phyloP scores from a whole-genome alignment of 1,139 yeast genomes.

The Magnusiomyces paraingens region DNA sequence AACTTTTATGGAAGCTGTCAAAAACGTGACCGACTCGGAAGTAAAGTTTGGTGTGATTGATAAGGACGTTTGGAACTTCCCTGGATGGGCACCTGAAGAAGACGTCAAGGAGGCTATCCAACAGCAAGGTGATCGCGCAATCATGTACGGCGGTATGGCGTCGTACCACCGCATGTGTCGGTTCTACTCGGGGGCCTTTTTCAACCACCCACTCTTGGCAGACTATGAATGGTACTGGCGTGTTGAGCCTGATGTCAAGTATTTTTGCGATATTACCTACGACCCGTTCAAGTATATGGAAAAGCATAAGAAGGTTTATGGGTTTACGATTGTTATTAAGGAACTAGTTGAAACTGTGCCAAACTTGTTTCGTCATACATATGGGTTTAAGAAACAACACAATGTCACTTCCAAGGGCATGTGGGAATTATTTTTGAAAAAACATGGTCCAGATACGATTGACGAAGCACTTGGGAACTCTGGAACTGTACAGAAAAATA shows the following conservation, averaged over 20 bases:
- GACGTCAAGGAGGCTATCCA: conserved; percentile 49
- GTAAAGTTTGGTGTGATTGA: conserved; percentile 60
- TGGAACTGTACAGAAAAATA: conserved; percentile 21
- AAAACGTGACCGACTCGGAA: conserved; percentile 46
- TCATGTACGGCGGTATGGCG: conserved; percentile 73
- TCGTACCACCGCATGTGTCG: conserved; percentile 70
- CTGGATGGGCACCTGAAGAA: conserved; percentile 33
- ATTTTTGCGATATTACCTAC: conserved; percentile 82
- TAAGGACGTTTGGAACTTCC: conserved; percentile 52
- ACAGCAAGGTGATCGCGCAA: conserved; percentile 70
- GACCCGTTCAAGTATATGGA: conserved; percentile 87
- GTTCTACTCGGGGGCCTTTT: conserved; percentile 72
- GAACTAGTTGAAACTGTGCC: conserved; percentile 80
- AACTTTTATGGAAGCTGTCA: conserved; percentile 50
- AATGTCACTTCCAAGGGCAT: conserved; percentile 45
- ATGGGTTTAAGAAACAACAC: conserved; percentile 47
- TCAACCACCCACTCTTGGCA: conserved; percentile 58
- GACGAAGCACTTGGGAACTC: conserved; percentile 20
- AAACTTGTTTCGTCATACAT: conserved; percentile 64
- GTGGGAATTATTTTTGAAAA: conserved; percentile 34
- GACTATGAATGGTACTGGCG: conserved; percentile 88
- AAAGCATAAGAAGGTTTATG: conserved; percentile 61
- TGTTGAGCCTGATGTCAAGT: conserved; percentile 85
- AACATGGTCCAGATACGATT: conserved; percentile 21
- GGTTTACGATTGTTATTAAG: conserved; percentile 68